Evolutionary conservation across 768 basidiomycete genomes (phyloP).

Genomic region (Amanita rubescens): DNA sequence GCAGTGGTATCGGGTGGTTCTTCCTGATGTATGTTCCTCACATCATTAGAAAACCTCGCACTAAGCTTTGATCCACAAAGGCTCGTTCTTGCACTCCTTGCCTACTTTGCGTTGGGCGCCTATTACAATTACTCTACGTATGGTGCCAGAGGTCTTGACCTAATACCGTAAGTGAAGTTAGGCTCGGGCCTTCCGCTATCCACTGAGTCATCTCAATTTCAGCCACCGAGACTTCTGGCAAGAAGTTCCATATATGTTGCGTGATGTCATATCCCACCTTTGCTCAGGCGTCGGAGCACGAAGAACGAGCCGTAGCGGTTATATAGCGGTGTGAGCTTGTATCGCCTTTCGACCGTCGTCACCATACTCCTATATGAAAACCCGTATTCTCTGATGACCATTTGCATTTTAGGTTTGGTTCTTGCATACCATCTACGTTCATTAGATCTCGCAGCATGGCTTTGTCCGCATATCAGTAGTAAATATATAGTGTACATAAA

Average conservation of each 20-base stretch:
- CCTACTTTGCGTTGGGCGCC: slow-evolving; percentile 72
- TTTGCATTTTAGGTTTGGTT: not conserved
- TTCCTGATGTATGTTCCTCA: slow-evolving; percentile 61
- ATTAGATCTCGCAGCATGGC: not conserved
- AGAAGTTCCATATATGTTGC: slow-evolving; percentile 82
- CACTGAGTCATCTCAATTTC: not conserved
- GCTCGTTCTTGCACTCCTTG: slow-evolving; percentile 53
- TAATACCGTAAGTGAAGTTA: slow-evolving; percentile 62
- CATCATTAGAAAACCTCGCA: not conserved
- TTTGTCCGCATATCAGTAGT: not conserved
- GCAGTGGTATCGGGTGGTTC: slow-evolving; percentile 84
- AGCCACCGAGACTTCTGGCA: slow-evolving; percentile 89
- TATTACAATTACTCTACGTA: slow-evolving; percentile 89
- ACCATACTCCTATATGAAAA: not conserved
- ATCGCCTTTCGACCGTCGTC: not conserved
- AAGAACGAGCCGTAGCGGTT: slow-evolving; percentile 60
- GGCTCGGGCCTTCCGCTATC: not conserved
- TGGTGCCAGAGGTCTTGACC: slow-evolving; percentile 74
- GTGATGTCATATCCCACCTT: slow-evolving; percentile 70
- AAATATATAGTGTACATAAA: not conserved
- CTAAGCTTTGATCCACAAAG: slow-evolving; percentile 24
- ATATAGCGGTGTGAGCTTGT: slow-evolving; percentile 57
- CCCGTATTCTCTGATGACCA: not conserved
- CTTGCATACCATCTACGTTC: not conserved
- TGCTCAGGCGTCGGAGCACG: slow-evolving; percentile 67